Evolutionary conservation across 345 rosid genomes (phyloP).

Genomic region (Eucalyptus decipiens): DNA sequence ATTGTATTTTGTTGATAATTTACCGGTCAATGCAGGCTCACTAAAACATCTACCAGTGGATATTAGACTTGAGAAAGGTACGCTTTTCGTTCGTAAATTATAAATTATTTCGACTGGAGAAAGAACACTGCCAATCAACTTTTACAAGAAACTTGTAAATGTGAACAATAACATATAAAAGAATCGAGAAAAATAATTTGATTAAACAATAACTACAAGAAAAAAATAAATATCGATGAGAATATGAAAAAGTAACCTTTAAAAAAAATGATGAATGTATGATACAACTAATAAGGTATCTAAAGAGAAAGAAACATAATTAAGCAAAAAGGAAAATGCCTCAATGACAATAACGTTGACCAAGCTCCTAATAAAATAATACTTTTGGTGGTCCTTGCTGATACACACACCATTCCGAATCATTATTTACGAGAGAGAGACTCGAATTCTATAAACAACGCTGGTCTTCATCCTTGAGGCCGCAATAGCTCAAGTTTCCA

Average conservation of each 20-base stretch:
- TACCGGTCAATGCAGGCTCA: background rate
- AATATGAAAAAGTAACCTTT: no score
- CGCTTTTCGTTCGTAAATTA: no score
- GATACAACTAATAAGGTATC: no score
- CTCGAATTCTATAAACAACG: background rate
- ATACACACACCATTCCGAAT: no score
- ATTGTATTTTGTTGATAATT: background rate
- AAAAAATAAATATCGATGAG: no score
- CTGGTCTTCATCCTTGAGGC: no score
- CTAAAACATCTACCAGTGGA: background rate
- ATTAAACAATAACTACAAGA: background rate
- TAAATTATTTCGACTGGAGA: background rate
- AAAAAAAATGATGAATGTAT: no score
- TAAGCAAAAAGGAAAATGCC: background rate
- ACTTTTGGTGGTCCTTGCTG: background rate
- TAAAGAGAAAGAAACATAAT: no score
- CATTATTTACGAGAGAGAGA: no score
- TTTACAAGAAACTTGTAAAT: background rate
- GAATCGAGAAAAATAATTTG: background rate
- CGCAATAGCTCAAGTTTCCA: no score
- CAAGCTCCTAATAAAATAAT: background rate
- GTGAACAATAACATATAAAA: background rate
- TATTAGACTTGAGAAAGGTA: background rate
- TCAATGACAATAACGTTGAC: background rate
- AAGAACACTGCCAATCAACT: background rate